Percentiles rank a stretch among this genome's conserved stretches.
These are phyloP conservation scores for Trichoderma afroharzianum DNA, from an alignment of 2,329 filamentous ascomycete genomes.

Conservation along the genomic window DNA sequence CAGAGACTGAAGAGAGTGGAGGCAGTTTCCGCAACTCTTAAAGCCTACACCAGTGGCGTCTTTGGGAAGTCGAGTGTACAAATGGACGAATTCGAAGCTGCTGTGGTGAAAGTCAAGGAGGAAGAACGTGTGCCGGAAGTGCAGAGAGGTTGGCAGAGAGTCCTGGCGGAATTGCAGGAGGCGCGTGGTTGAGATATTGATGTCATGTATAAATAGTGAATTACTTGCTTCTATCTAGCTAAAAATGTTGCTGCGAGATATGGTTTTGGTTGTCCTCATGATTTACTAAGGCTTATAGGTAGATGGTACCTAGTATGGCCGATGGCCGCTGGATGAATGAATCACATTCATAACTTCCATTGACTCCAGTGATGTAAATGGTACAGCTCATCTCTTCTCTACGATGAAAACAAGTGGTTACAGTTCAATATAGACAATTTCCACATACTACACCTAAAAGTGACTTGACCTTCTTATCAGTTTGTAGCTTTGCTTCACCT, in stretches of 20 bases:
- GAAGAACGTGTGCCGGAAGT: constrained; percentile 45
- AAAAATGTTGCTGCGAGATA: not conserved
- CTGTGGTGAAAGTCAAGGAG: constrained; percentile 33
- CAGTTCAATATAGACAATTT: not conserved
- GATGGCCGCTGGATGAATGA: not conserved
- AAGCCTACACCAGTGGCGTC: constrained; percentile 40
- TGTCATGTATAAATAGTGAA: not conserved
- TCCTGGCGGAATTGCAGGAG: constrained; percentile 30
- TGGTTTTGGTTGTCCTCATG: not conserved
- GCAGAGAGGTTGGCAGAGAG: constrained; percentile 40
- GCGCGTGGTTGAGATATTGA: not conserved
- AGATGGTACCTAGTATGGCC: not conserved
- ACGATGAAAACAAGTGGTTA: not conserved
- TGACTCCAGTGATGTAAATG: not conserved
- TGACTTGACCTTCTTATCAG: not conserved
- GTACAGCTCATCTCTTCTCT: not conserved
- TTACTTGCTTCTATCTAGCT: not conserved
- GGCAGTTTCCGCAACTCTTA: constrained; percentile 41
- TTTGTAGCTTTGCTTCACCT: not conserved
- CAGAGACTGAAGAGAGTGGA: constrained; percentile 48
- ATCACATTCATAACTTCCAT: not conserved
- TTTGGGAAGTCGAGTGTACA: constrained; percentile 34
- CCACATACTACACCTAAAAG: not conserved
- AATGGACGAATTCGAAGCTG: constrained; percentile 30
- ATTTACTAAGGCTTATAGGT: not conserved